These are phyloP conservation scores for Exserohilum rostratum DNA, from an alignment of 2,329 filamentous ascomycete species.

Conservation along the genomic window DNA sequence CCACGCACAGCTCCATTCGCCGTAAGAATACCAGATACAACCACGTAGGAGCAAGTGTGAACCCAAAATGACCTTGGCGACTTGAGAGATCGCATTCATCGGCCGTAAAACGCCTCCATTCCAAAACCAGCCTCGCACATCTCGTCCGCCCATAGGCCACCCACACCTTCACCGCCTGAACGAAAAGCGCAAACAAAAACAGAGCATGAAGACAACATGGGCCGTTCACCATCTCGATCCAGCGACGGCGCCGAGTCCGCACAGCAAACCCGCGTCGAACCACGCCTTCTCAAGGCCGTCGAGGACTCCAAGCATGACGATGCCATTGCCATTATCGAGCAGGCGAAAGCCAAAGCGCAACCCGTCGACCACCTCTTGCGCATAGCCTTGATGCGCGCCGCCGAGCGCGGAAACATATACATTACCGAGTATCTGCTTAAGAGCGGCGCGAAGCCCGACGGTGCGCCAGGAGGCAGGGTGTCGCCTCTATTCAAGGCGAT, in stretches of 20 bases:
- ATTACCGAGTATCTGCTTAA: conserved; percentile 43
- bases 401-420: conserved; percentile 39
- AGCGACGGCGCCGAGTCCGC: conserved; percentile 43
- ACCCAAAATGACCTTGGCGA: conserved; percentile 10
- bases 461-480: conserved; percentile 36
- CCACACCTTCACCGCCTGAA: not conserved
- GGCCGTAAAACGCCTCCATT: conserved; percentile 14
- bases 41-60: conserved; percentile 1
- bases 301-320: conserved; percentile 39
- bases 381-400: conserved; percentile 45
- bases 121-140: conserved; percentile 10
- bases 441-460: conserved; percentile 44
- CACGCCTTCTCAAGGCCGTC: conserved; percentile 44
- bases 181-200: conserved; percentile 8
- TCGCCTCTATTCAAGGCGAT: conserved; percentile 42
- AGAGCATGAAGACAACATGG: conserved; percentile 34
- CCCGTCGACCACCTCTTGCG: conserved; percentile 44
- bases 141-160: not conserved
- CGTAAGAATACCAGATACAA: not conserved
- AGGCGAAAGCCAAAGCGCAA: conserved; percentile 39
- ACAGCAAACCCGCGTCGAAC: conserved; percentile 39
- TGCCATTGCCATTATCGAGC: conserved; percentile 45
- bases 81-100: conserved; percentile 14
- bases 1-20: conserved; percentile 13
- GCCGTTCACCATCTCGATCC: conserved; percentile 44